A percentile compares a stretch with the other conserved stretches of the same genome.
Conservation (phyloP, 345 rosid genomes). For the Lumnitzera littorea region DNA sequence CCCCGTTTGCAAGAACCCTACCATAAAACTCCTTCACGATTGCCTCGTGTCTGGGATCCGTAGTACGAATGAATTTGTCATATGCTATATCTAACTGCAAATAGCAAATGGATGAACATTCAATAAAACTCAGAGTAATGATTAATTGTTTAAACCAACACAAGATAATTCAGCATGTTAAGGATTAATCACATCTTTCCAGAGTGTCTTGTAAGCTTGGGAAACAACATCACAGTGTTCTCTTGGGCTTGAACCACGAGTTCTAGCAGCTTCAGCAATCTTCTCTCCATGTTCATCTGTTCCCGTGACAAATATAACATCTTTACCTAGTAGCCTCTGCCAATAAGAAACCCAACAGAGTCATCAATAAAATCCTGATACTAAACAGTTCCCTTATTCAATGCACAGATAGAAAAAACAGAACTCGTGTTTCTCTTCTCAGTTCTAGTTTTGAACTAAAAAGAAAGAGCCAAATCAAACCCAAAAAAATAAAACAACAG, state of each 20-base stretch:
- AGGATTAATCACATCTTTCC: conserved; percentile 53
- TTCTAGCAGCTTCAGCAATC: conserved; percentile 76
- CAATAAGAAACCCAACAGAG: conserved; percentile 13
- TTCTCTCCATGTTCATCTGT: conserved; percentile 98
- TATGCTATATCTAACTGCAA: conserved; percentile 70
- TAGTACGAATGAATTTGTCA: conserved; percentile 87
- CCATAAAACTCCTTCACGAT: conserved; percentile 81
- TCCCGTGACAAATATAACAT: conserved; percentile 79
- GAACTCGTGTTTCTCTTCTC: too few relatives aligned
- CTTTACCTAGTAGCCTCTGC: conserved; percentile 84
- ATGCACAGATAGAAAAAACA: too few relatives aligned
- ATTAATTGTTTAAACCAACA: not conserved
- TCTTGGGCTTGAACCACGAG: conserved; percentile 52
- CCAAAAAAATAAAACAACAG: too few relatives aligned
- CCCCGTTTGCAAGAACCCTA: conserved; percentile 73
- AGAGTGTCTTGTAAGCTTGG: conserved; percentile 59
- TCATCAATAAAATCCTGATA: not conserved
- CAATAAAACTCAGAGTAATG: not conserved
- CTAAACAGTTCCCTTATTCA: too few relatives aligned
- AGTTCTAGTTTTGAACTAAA: too few relatives aligned
- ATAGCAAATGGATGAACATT: not conserved
- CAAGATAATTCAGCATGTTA: not conserved
- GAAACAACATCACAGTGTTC: conserved; percentile 86
- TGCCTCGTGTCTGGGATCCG: conserved; percentile 81
- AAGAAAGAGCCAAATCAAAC: too few relatives aligned